Evolutionary conservation across 2,329 filamentous ascomycete genomes (phyloP).

Genomic region (Penicillium sp.): DNA sequence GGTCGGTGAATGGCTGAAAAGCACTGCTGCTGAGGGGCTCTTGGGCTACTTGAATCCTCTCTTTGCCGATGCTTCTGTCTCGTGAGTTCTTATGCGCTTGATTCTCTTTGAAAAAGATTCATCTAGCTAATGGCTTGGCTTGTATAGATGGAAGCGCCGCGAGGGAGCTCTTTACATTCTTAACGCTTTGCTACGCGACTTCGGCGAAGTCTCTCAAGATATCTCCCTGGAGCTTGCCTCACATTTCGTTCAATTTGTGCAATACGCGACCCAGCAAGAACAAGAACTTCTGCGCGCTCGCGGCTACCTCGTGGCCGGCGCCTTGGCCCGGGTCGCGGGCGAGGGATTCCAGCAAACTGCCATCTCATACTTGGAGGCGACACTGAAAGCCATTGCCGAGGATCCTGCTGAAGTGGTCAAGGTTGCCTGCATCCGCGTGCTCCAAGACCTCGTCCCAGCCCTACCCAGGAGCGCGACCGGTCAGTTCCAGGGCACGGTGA

Average conservation of each 20-base stretch:
- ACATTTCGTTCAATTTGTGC: conserved; percentile 73
- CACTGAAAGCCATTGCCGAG: conserved; percentile 66
- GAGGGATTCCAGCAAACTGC: conserved; percentile 45
- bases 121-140: conserved; percentile 5
- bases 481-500: conserved; percentile 56
- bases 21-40: conserved; percentile 69
- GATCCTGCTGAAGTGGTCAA: conserved; percentile 84
- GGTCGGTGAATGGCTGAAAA: conserved; percentile 79
- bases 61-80: conserved; percentile 50
- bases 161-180: conserved; percentile 81
- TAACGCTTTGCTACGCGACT: conserved; percentile 76
- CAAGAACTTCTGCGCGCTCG: conserved; percentile 76
- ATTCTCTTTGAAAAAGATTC: not conserved
- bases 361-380: conserved; percentile 46
- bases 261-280: conserved; percentile 64
- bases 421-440: conserved; percentile 80
- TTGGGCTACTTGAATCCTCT: conserved; percentile 69
- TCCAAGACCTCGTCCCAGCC: conserved; percentile 62
- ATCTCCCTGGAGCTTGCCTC: conserved; percentile 64
- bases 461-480: conserved; percentile 48
- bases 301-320: conserved; percentile 79
- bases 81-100: conserved; percentile 25
- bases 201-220: conserved; percentile 67
- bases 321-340: conserved; percentile 64
- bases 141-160: conserved; percentile 56